Conservation (phyloP, 306 rosid species). For the Senna siamea region DNA sequence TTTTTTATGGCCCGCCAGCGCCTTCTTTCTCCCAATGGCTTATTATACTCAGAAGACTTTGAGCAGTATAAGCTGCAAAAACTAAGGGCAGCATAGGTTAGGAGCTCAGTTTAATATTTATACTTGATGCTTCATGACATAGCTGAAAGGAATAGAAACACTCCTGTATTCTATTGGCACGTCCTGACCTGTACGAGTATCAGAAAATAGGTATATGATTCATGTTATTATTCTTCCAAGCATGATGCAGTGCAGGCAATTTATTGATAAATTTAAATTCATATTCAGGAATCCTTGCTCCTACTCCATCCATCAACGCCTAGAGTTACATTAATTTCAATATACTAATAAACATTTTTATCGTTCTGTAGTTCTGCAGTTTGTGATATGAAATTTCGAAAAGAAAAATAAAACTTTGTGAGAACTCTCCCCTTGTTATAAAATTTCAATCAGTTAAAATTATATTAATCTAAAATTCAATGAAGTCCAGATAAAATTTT, state of each 20-base stretch:
- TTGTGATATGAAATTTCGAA: too few relatives aligned
- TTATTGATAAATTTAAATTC: neutral
- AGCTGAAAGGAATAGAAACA: neutral
- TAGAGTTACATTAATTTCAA: neutral
- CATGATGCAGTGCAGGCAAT: constrained; percentile 9
- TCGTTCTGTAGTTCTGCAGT: too few relatives aligned
- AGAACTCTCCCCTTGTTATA: too few relatives aligned
- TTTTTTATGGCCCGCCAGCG: constrained; percentile 65
- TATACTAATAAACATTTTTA: too few relatives aligned
- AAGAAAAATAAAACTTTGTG: too few relatives aligned
- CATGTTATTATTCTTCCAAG: neutral
- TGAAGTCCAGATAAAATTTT: too few relatives aligned
- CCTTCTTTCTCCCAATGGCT: constrained; percentile 61
- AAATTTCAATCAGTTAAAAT: too few relatives aligned
- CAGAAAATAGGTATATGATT: constrained; percentile 22
- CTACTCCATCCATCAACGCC: neutral
- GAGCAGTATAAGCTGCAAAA: constrained; percentile 44
- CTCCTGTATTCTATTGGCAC: neutral
- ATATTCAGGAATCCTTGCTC: neutral
- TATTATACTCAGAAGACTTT: constrained; percentile 58
- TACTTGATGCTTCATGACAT: constrained; percentile 3
- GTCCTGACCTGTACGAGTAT: neutral
- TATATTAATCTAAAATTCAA: too few relatives aligned
- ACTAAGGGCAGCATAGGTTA: constrained; percentile 48
- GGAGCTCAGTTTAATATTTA: constrained; percentile 17